phyloP scores from a whole-genome alignment of 73 alveolate species.

The Paramecium biaurelia region DNA sequence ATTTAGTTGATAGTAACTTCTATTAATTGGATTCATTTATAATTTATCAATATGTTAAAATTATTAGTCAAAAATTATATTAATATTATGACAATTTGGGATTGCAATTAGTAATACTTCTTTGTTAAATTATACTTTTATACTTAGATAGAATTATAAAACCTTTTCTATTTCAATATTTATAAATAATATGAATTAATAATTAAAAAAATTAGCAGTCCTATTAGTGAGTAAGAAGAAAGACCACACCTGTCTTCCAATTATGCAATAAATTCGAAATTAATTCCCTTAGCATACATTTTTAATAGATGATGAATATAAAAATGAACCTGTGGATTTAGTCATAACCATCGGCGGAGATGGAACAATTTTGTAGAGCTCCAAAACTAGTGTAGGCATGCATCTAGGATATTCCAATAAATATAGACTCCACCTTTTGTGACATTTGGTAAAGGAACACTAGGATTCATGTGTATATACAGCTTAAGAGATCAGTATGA shows the following conservation, averaged over 20 bases:
- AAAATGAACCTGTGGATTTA: constrained; percentile 28
- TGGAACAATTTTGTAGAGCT: constrained; percentile 56
- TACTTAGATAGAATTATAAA: background rate
- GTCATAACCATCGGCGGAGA: constrained; percentile 60
- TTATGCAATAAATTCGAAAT: background rate
- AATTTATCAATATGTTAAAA: background rate
- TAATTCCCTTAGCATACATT: background rate
- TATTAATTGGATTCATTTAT: background rate
- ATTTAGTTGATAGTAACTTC: constrained; percentile 38
- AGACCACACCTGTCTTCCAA: background rate
- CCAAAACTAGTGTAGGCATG: background rate
- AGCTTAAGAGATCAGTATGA: constrained; percentile 7
- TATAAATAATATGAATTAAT: background rate
- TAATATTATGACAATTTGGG: background rate
- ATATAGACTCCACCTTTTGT: constrained; percentile 45
- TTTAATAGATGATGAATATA: background rate
- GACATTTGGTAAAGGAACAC: constrained; percentile 55
- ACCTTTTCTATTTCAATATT: background rate
- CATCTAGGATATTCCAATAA: constrained; percentile 33
- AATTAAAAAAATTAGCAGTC: constrained; percentile 12
- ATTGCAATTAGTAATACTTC: background rate
- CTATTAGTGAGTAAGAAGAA: constrained; percentile 5
- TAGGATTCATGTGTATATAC: constrained; percentile 58
- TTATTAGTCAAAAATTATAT: background rate
- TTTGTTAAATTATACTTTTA: background rate